phyloP scores from a whole-genome alignment of 192 early-diverging fungal genomes.

The Mortierella antarctica region DNA sequence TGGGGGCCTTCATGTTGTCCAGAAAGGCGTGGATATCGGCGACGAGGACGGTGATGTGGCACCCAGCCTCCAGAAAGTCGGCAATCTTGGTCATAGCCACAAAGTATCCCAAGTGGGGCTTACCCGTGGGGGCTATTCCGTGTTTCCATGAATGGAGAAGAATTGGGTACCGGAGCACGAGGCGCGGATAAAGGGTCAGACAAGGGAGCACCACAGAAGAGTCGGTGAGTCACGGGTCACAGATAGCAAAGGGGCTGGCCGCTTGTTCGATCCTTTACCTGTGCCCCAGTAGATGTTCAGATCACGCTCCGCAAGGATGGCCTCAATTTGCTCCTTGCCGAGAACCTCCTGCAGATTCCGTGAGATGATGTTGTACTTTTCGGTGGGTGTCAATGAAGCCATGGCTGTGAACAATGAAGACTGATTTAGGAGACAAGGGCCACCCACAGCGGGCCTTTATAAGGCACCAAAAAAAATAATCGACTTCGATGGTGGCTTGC shows the following conservation, averaged over 20 bases:
- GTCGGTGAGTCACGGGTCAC: conserved; percentile 8
- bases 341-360: conserved; percentile 95
- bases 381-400: conserved; percentile 60
- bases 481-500: not conserved
- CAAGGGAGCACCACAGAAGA: not conserved
- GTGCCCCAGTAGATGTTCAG: conserved; percentile 98
- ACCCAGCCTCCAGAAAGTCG: conserved; percentile 91
- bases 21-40: conserved; percentile 98
- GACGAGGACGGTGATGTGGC: conserved; percentile 86
- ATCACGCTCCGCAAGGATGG: conserved; percentile 88
- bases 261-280: conserved; percentile 14
- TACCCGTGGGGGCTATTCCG: conserved; percentile 85
- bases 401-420: conserved; percentile 11
- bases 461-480: not conserved
- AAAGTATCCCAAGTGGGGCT: conserved; percentile 98
- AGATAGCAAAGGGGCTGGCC: not conserved
- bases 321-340: conserved; percentile 87
- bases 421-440: too few relatives aligned
- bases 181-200: not conserved
- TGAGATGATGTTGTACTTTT: conserved; percentile 87
- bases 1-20: conserved; percentile 97
- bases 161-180: not conserved
- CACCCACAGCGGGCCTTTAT: not conserved
- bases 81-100: conserved; percentile 98
- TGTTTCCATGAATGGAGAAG: too few relatives aligned